Evolutionary conservation across 768 basidiomycete genomes (phyloP).

Genomic region (Suillus ampliporus): DNA sequence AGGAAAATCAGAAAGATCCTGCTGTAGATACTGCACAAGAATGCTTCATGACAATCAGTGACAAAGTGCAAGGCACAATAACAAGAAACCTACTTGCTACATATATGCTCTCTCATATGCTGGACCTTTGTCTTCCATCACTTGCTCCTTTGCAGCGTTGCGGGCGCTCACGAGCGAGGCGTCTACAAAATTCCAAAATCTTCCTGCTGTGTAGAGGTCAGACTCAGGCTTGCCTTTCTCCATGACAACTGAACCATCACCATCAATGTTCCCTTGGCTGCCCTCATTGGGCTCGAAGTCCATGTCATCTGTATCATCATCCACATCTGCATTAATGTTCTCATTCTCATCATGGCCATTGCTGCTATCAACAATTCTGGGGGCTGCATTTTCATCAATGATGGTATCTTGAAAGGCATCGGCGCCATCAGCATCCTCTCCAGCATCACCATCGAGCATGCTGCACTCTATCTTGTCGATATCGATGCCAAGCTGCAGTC

Average conservation of each 20-base stretch:
- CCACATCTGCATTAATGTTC: no score
- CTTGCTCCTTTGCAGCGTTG: not conserved
- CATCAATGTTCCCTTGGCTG: no score
- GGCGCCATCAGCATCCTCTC: no score
- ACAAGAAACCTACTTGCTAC: not conserved
- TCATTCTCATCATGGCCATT: no score
- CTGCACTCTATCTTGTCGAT: slow-evolving; percentile 4
- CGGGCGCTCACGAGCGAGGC: not conserved
- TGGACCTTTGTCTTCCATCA: not conserved
- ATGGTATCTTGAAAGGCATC: no score
- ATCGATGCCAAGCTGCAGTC: slow-evolving; percentile 1
- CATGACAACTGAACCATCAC: not conserved
- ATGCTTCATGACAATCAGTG: not conserved
- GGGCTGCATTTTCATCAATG: no score
- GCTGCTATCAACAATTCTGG: no score
- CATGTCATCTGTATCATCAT: no score
- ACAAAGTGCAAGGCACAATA: not conserved
- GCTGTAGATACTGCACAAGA: not conserved
- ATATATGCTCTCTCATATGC: not conserved
- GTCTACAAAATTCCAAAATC: not conserved
- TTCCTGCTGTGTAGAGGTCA: not conserved
- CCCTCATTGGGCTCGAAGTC: no score
- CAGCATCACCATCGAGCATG: no score
- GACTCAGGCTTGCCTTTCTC: not conserved
- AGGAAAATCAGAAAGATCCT: not conserved